Base-by-base conservation (phyloP, 768 basidiomycete species). In the Pulveroboletus sp. region DNA sequence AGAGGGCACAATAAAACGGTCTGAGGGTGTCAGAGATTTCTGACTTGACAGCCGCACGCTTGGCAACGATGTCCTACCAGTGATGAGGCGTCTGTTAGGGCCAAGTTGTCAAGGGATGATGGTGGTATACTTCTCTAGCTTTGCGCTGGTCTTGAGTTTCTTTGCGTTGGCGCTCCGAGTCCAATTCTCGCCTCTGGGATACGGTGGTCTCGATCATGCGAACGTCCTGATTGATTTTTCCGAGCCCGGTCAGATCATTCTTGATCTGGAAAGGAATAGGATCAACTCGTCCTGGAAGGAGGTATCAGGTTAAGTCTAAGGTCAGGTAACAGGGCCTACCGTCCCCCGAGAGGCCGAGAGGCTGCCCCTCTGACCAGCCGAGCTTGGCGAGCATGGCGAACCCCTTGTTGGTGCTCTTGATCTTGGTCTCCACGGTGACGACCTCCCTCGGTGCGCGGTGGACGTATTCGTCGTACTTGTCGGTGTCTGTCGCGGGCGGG, bases 191-290 rank as follows among this genome's bases (percentile, higher is more conserved):
- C 26, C 90, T 80, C 58, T 88, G 86, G 8, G 89, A 85, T 22
- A 91, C 89, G 8, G 89, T 90, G 1, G 85, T 82, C 65, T 91
- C 88, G 39, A 90, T 86, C 82, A 91, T 85, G 34, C 81, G 80
- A 35, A 86, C 79, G 64, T 93, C 90, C 63, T 89, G 86, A 46
- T 67, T 85, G 5, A 75, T 74, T 63, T 90, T 92, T 14, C 90
- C 90, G 16, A 93, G 75, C 12, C 90, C 90, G 20, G 84, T 88
- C 36, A 79, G 72, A 60, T 92, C 90, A 31, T 75, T 76, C 65
- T 92, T 91, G 58, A 89, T 71, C 47, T 83, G 77, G 64, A 92
- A 92, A 9, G 90, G 89, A 36, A 93, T 75, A 2, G 90, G 90
- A 39, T 93, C 89, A 45, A 86, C 76, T 47, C 89, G 86, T 34